These are phyloP conservation scores for Endotrypanum monterogeii DNA, from an alignment of 208 protist genomes.

Conservation along the genomic window DNA sequence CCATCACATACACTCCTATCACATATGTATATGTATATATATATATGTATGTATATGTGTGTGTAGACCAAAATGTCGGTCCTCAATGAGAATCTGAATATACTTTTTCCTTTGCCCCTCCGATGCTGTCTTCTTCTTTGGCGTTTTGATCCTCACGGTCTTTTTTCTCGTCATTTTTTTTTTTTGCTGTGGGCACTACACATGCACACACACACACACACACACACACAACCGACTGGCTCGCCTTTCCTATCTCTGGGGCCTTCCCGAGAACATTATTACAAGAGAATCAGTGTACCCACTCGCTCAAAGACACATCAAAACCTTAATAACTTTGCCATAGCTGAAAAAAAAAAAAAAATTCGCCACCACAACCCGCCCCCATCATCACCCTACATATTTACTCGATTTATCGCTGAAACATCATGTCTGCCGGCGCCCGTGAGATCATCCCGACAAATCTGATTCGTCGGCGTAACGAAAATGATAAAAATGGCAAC, in stretches of 20 bases:
- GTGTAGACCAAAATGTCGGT: not conserved
- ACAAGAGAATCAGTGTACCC: not conserved
- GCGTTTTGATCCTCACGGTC: too few species aligned
- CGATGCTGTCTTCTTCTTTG: too few species aligned
- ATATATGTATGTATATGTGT: not conserved
- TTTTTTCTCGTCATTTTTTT: too few species aligned
- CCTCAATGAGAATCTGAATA: too few species aligned
- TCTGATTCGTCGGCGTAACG: conserved; percentile 61
- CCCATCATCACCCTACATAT: not conserved
- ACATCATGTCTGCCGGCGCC: conserved; percentile 61
- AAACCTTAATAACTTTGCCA: too few species aligned
- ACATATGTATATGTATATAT: not conserved
- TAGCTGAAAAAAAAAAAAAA: too few species aligned
- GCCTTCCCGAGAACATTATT: too few species aligned
- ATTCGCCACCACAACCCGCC: too few species aligned
- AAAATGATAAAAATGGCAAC: conserved; percentile 55
- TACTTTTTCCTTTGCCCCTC: too few species aligned
- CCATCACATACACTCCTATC: not conserved
- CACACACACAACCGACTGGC: too few species aligned
- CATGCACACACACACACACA: not conserved
- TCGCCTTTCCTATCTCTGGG: too few species aligned
- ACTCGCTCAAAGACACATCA: too few species aligned
- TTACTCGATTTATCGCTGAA: not conserved
- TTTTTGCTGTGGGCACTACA: not conserved
- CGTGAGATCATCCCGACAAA: conserved; percentile 47